Conservation (phyloP, 805 yeast genomes). For the Barnettozyma sp. region DNA sequence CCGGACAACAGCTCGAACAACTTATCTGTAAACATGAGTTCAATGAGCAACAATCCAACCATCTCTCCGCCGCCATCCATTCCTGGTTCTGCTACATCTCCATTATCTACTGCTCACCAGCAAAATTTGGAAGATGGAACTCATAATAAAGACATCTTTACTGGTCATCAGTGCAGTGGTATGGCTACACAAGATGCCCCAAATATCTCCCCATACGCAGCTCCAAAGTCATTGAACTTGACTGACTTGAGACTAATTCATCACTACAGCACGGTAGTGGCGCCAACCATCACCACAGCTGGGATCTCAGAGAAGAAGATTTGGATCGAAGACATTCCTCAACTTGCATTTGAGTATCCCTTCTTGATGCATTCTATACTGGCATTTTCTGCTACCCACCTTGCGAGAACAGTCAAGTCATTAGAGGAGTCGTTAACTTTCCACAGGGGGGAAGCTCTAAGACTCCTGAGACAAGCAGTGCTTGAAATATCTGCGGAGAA, state of each 20-base stretch:
- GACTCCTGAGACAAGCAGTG: constrained; percentile 79
- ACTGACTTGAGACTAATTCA: constrained; percentile 72
- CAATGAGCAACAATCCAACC: constrained; percentile 24
- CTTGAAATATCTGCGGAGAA: constrained; percentile 75
- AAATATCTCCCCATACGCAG: constrained; percentile 20
- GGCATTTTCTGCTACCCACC: constrained; percentile 89
- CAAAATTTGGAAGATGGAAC: constrained; percentile 6
- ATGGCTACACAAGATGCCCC: not conserved
- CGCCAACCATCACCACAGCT: constrained; percentile 83
- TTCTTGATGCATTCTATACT: constrained; percentile 87
- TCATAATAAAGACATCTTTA: constrained; percentile 2
- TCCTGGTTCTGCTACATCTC: constrained; percentile 23
- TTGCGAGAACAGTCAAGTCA: constrained; percentile 69
- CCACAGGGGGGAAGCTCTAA: constrained; percentile 82
- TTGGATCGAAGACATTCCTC: constrained; percentile 85
- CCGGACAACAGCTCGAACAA: constrained; percentile 7
- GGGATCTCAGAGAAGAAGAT: constrained; percentile 81
- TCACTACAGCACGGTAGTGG: constrained; percentile 79
- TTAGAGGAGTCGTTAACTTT: constrained; percentile 75
- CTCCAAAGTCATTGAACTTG: constrained; percentile 43
- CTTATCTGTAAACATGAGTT: constrained; percentile 21
- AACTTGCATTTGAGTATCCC: constrained; percentile 80
- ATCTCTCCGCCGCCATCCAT: constrained; percentile 26
- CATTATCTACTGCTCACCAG: constrained; percentile 17
- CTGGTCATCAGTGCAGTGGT: constrained; percentile 2